Evolutionary conservation across 1,284 basidiomycete genomes (phyloP).

Genomic region (Microbotryomycetes sp.): DNA sequence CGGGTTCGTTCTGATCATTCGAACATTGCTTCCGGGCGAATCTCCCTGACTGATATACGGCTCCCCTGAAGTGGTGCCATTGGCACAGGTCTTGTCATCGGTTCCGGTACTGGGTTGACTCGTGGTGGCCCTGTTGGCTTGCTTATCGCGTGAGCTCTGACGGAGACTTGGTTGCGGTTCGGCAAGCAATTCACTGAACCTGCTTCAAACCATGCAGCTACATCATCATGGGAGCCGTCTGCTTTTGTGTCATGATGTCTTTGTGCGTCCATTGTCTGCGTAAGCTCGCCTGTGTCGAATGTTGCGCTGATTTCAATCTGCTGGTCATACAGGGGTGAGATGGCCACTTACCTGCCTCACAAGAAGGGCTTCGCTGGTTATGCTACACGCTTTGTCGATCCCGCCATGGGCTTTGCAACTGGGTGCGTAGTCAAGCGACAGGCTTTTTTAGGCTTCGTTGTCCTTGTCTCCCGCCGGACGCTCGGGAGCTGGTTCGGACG

Average conservation of each 20-base stretch:
- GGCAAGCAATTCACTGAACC: background rate
- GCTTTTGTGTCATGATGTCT: conserved; percentile 25
- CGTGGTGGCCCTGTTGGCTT: conserved; percentile 41
- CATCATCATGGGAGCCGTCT: conserved; percentile 15
- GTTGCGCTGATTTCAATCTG: background rate
- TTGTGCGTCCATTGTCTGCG: conserved; percentile 30
- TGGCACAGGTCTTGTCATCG: conserved; percentile 57
- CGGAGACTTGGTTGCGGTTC: conserved; percentile 12
- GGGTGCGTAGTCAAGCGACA: conserved; percentile 14
- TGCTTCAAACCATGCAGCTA: conserved; percentile 3
- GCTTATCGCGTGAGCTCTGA: conserved; percentile 28
- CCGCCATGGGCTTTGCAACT: conserved; percentile 43
- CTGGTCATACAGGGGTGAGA: conserved; percentile 12
- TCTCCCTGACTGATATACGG: background rate
- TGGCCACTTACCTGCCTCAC: conserved; percentile 45
- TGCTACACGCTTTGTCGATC: conserved; percentile 47
- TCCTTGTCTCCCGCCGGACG: background rate
- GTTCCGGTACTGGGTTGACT: conserved; percentile 39
- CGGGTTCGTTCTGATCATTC: conserved; percentile 46
- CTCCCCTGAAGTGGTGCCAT: conserved; percentile 52
- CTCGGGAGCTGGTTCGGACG: background rate
- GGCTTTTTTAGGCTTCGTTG: background rate
- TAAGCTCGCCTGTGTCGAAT: background rate
- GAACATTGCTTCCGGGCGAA: conserved; percentile 2
- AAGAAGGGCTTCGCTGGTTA: conserved; percentile 40